Percentiles rank a stretch among this genome's conserved stretches.
Conservation (phyloP, 257 asterid species). For the Knoxia roxburghii region DNA sequence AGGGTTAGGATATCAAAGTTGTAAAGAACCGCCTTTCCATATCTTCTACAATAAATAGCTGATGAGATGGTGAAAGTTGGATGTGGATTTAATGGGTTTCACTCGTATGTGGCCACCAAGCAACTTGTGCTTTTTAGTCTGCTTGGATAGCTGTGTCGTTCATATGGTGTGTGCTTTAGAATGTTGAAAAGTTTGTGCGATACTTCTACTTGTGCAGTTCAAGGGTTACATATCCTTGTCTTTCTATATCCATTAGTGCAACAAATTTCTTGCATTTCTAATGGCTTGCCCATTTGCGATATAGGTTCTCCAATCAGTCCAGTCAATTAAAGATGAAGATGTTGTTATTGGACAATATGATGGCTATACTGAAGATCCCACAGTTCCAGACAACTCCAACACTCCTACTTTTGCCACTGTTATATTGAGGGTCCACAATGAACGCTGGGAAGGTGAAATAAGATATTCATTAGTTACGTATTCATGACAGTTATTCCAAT, state of each 20-base stretch:
- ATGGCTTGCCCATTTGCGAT: conserved; percentile 14
- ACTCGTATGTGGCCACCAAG: neutral
- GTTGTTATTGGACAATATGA: conserved; percentile 95
- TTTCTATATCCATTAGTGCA: neutral
- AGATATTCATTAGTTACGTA: neutral
- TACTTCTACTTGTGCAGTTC: neutral
- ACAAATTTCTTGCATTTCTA: neutral
- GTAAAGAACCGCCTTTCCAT: neutral
- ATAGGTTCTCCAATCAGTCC: conserved; percentile 92
- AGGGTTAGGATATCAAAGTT: neutral
- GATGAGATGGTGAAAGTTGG: neutral
- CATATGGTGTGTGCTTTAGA: neutral
- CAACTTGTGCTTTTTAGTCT: neutral
- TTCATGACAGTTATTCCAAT: neutral
- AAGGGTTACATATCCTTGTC: neutral
- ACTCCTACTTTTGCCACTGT: conserved; percentile 87
- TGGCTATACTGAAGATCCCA: conserved; percentile 82
- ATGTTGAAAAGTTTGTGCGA: neutral
- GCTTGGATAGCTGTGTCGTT: neutral
- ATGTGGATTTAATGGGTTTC: neutral
- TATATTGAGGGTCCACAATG: conserved; percentile 68
- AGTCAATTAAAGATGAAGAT: conserved; percentile 81
- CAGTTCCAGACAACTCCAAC: conserved; percentile 82
- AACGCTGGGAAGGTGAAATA: conserved; percentile 89
- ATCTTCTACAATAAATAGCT: too few species aligned